Conservation (phyloP, 1,139 yeast species). For the Debaryomyces subglobosus region DNA sequence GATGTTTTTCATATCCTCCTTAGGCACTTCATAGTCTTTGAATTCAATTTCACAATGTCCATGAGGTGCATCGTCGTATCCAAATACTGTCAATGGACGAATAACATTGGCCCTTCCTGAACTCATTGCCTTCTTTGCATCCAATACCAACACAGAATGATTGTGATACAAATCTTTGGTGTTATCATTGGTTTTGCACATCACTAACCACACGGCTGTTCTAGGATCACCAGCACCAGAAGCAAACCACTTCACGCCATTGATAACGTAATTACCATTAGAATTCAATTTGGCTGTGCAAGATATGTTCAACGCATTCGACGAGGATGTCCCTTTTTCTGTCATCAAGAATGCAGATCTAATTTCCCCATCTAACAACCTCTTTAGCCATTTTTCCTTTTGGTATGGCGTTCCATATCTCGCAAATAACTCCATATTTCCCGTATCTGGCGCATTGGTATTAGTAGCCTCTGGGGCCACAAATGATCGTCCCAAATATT, state of each 20-base stretch:
- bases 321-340: conserved; percentile 65
- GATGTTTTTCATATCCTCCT: conserved; percentile 39
- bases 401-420: conserved; percentile 59
- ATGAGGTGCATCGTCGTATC: conserved; percentile 75
- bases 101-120: conserved; percentile 55
- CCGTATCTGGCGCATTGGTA: conserved; percentile 74
- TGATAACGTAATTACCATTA: conserved; percentile 55
- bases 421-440: conserved; percentile 72
- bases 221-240: conserved; percentile 78
- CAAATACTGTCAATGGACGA: conserved; percentile 62
- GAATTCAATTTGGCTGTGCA: conserved; percentile 48
- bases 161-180: conserved; percentile 45
- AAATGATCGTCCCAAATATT: conserved; percentile 60
- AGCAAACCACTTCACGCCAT: conserved; percentile 77
- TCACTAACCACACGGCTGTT: conserved; percentile 62
- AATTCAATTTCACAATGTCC: conserved; percentile 71
- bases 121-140: conserved; percentile 52
- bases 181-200: conserved; percentile 59
- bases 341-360: conserved; percentile 75
- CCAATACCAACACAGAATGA: conserved; percentile 64
- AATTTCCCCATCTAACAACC: conserved; percentile 60
- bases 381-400: conserved; percentile 55
- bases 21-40: conserved; percentile 52
- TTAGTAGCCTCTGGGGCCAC: conserved; percentile 68
- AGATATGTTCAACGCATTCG: conserved; percentile 68